These are phyloP conservation scores for Phialophora macrospora DNA, from an alignment of 2,329 filamentous ascomycete genomes.

Conservation along the genomic window DNA sequence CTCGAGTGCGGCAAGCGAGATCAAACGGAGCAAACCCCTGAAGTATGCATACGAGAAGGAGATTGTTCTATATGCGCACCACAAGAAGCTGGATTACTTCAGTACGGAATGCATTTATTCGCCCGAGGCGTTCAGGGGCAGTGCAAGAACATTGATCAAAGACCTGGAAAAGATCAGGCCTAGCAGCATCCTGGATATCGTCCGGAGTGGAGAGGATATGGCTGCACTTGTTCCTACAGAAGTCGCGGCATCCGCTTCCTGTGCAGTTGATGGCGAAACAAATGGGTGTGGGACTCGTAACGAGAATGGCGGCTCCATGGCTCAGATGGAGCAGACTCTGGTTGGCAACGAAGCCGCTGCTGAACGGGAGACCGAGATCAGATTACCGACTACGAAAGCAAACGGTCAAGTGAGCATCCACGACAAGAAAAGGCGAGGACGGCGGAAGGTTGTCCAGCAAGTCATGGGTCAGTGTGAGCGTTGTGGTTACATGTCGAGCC, in stretches of 20 bases:
- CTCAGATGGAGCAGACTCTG: slow-evolving; percentile 76
- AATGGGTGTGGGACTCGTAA: slow-evolving; percentile 78
- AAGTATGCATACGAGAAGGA: slow-evolving; percentile 99
- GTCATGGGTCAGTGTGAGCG: slow-evolving; percentile 80
- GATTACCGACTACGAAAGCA: slow-evolving; percentile 39
- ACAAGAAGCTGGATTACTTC: slow-evolving; percentile 97
- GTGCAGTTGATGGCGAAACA: slow-evolving; percentile 45
- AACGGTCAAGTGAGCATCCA: slow-evolving; percentile 29
- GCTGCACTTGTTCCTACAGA: slow-evolving; percentile 76
- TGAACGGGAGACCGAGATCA: slow-evolving; percentile 69
- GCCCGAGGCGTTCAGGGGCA: slow-evolving; percentile 93
- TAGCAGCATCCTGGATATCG: slow-evolving; percentile 92
- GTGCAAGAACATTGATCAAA: slow-evolving; percentile 89
- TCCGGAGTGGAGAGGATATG: slow-evolving; percentile 95
- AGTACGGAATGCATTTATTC: slow-evolving; percentile 98
- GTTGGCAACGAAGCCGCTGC: slow-evolving; percentile 66
- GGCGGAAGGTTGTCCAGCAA: slow-evolving; percentile 61
- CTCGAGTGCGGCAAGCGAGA: slow-evolving; percentile 75
- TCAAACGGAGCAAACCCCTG: slow-evolving; percentile 92
- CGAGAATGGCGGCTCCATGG: slow-evolving; percentile 76
- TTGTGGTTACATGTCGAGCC: slow-evolving; percentile 95
- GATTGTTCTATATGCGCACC: slow-evolving; percentile 95
- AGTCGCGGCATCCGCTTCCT: slow-evolving; percentile 49
- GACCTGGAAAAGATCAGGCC: slow-evolving; percentile 90
- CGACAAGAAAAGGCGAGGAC: slow-evolving; percentile 38